A percentile compares a stretch with the other conserved stretches of the same genome.
These are phyloP conservation scores for Naganishia friedmannii DNA, from an alignment of 768 basidiomycete genomes.

Conservation along the genomic window DNA sequence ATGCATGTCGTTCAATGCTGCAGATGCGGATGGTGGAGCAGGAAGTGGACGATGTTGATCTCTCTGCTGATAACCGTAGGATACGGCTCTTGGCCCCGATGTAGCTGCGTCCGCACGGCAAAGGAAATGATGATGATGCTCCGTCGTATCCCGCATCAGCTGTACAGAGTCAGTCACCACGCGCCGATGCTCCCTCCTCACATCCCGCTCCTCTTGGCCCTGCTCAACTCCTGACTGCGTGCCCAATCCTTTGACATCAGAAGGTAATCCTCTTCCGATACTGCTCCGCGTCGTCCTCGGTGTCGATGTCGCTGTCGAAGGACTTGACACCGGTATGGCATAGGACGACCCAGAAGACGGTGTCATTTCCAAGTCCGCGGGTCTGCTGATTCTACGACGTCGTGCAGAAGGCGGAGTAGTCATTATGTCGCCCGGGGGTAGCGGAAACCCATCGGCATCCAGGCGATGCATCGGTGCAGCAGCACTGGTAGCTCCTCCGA, in stretches of 20 bases:
- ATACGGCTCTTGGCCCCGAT: background rate
- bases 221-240: background rate
- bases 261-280: background rate
- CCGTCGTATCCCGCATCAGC: background rate
- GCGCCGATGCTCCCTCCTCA: background rate
- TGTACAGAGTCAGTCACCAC: background rate
- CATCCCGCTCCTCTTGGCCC: background rate
- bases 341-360: background rate
- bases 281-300: background rate
- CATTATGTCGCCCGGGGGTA: background rate
- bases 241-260: background rate
- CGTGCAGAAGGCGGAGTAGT: background rate
- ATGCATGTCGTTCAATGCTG: background rate
- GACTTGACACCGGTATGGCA: background rate
- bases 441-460: constrained; percentile 1
- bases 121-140: background rate
- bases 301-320: background rate
- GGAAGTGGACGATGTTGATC: constrained; percentile 39
- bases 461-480: background rate
- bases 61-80: background rate
- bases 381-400: background rate
- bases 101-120: background rate
- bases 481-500: background rate
- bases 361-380: background rate
- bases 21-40: constrained; percentile 10